A percentile compares a stretch with the other conserved stretches of the same genome.
Evolutionary conservation across 179 eudicot species (phyloP).

Genomic region (Silene vulgaris): DNA sequence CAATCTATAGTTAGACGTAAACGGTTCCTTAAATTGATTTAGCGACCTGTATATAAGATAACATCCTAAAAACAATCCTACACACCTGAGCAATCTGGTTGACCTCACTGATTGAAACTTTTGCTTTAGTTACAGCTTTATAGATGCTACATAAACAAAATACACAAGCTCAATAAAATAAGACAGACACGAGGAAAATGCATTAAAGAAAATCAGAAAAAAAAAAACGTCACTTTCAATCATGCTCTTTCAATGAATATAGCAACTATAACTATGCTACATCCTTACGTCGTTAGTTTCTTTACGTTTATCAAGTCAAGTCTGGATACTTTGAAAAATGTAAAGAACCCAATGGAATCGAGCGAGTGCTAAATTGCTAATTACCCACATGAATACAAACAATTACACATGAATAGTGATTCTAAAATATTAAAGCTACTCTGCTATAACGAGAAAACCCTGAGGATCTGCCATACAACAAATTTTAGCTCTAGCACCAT

Average conservation of each 20-base stretch:
- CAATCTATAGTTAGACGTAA: slow-evolving; percentile 5
- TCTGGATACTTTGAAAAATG: background rate
- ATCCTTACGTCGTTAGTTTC: background rate
- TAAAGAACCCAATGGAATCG: background rate
- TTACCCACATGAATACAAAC: background rate
- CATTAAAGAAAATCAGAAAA: background rate
- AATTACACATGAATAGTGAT: background rate
- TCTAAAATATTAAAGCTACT: background rate
- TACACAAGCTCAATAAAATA: background rate
- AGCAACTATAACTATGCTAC: background rate
- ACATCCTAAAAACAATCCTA: slow-evolving; percentile 7
- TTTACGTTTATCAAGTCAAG: background rate
- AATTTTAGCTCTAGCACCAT: background rate
- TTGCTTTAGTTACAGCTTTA: slow-evolving; percentile 70
- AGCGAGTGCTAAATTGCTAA: background rate
- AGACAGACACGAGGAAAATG: background rate
- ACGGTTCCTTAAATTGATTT: slow-evolving; percentile 4
- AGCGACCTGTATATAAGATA: no score
- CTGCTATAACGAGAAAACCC: background rate
- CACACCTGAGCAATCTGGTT: slow-evolving; percentile 97
- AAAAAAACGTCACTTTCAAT: background rate
- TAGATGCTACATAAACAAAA: slow-evolving; percentile 59
- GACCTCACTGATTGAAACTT: slow-evolving; percentile 71
- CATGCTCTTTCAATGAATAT: background rate
- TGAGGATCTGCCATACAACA: background rate